phyloP scores from a whole-genome alignment of 371 early-diverging fungal genomes.

The Mucor plumbeus region DNA sequence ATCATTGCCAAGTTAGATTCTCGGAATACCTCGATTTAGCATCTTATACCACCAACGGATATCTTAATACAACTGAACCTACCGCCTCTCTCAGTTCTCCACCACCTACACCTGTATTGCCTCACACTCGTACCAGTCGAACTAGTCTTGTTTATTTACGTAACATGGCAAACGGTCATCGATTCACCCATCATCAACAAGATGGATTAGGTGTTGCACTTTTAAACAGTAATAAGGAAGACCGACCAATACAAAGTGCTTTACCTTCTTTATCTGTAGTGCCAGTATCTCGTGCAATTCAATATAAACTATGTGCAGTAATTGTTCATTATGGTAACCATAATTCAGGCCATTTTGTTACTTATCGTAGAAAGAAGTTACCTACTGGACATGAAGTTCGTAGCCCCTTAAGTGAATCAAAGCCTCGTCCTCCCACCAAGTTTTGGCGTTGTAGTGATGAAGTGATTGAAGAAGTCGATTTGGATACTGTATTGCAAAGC shows the following conservation, averaged over 20 bases:
- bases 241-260: slow-evolving; percentile 42
- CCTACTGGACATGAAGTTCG: slow-evolving; percentile 57
- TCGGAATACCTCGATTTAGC: slow-evolving; percentile 66
- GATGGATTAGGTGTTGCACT: slow-evolving; percentile 47
- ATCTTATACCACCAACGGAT: slow-evolving; percentile 65
- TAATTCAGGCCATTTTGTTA: slow-evolving; percentile 93
- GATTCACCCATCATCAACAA: slow-evolving; percentile 36
- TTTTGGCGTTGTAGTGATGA: slow-evolving; percentile 90
- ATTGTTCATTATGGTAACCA: slow-evolving; percentile 90
- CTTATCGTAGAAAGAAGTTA: slow-evolving; percentile 74
- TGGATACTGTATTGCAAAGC: slow-evolving; percentile 70
- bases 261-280: slow-evolving; percentile 42
- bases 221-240: slow-evolving; percentile 27
- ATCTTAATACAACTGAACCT: slow-evolving; percentile 53
- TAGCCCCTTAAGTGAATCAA: slow-evolving; percentile 36
- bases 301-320: slow-evolving; percentile 82
- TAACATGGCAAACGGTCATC: slow-evolving; percentile 53
- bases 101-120: slow-evolving; percentile 30
- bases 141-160: slow-evolving; percentile 54
- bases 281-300: slow-evolving; percentile 39
- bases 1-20: slow-evolving; percentile 67
- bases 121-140: slow-evolving; percentile 40
- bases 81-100: slow-evolving; percentile 45
- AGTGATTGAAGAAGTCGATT: slow-evolving; percentile 76
- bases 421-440: slow-evolving; percentile 52